Conservation (phyloP, 352 stramenopile species). For the Globisporangium nagaii region DNA sequence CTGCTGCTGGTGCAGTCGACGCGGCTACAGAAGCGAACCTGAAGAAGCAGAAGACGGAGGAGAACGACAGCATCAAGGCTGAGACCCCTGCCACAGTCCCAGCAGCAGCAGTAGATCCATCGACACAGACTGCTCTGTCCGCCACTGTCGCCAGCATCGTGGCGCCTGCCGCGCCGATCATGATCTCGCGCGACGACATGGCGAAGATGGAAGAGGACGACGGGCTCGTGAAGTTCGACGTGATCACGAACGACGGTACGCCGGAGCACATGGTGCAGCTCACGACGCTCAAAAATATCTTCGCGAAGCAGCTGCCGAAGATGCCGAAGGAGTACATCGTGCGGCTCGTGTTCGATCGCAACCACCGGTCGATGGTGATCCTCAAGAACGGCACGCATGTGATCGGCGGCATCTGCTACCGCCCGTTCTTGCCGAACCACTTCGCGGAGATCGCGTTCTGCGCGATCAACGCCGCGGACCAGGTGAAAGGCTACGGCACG, state of each 20-base stretch:
- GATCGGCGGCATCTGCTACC: slow-evolving; percentile 98
- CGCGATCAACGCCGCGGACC: slow-evolving; percentile 95
- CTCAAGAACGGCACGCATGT: slow-evolving; percentile 89
- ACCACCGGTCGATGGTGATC: slow-evolving; percentile 91
- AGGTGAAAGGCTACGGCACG: slow-evolving; percentile 97
- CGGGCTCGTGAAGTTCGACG: slow-evolving; percentile 74
- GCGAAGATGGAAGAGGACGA: slow-evolving; percentile 83
- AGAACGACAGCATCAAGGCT: neutral
- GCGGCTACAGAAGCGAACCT: neutral
- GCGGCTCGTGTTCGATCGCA: slow-evolving; percentile 96
- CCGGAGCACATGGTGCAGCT: slow-evolving; percentile 89
- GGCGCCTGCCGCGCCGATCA: slow-evolving; percentile 33
- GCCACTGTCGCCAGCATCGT: neutral
- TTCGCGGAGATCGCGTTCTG: slow-evolving; percentile 99
- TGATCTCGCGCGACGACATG: slow-evolving; percentile 85
- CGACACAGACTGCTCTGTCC: neutral
- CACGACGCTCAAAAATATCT: slow-evolving; percentile 97
- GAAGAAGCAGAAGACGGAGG: slow-evolving; percentile 11
- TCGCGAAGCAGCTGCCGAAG: slow-evolving; percentile 96
- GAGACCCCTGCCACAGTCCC: neutral
- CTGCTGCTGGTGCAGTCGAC: neutral
- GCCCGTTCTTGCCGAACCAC: slow-evolving; percentile 90
- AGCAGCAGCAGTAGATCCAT: neutral
- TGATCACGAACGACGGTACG: slow-evolving; percentile 89
- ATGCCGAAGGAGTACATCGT: slow-evolving; percentile 99